Evolutionary conservation across 1,284 basidiomycete species (phyloP).

Genomic region (Bondarzewia mesenterica): DNA sequence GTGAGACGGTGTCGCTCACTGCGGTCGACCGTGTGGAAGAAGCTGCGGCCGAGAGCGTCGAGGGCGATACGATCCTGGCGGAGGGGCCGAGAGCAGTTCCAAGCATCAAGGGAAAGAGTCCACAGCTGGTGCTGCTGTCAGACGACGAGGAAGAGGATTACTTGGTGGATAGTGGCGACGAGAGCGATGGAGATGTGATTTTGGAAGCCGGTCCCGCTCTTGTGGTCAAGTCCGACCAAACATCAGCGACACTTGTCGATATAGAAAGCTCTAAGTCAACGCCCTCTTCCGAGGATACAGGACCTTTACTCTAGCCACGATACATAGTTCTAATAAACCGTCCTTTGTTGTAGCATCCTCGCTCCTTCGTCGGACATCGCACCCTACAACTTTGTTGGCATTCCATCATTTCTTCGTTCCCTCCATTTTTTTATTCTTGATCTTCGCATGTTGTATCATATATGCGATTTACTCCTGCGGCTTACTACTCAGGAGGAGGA

Average conservation of each 20-base stretch:
- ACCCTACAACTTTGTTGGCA: too few relatives aligned
- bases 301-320: background rate
- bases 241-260: background rate
- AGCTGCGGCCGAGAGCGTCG: slow-evolving; percentile 21
- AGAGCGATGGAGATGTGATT: slow-evolving; percentile 46
- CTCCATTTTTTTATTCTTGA: background rate
- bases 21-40: slow-evolving; percentile 31
- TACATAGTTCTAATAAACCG: too few relatives aligned
- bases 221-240: slow-evolving; percentile 12
- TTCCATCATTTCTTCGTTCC: too few relatives aligned
- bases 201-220: slow-evolving; percentile 59
- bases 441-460: background rate
- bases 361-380: background rate
- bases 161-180: slow-evolving; percentile 30
- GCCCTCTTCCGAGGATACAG: background rate
- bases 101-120: slow-evolving; percentile 29
- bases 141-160: slow-evolving; percentile 28
- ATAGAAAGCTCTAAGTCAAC: background rate
- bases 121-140: slow-evolving; percentile 20
- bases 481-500: background rate
- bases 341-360: background rate
- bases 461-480: background rate
- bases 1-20: slow-evolving; percentile 36
- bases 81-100: slow-evolving; percentile 34
- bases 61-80: slow-evolving; percentile 41